These are phyloP conservation scores for Hyaloscypha bicolor DNA, from an alignment of 495 filamentous ascomycete genomes.

Conservation along the genomic window DNA sequence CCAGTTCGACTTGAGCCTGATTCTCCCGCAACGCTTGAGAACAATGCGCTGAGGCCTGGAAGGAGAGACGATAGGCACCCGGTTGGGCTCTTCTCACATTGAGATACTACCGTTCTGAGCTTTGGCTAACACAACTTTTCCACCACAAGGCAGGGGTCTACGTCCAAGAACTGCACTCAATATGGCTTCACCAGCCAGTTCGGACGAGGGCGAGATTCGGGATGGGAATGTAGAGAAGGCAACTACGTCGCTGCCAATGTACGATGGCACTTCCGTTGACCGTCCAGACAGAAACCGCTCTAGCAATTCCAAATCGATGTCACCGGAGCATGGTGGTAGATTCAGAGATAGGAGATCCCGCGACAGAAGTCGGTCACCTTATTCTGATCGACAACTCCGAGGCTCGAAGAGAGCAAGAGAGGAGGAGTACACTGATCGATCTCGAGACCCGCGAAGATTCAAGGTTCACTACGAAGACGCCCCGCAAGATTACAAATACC, in stretches of 20 bases:
- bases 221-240: constrained; percentile 68
- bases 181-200: constrained; percentile 54
- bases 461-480: constrained; percentile 62
- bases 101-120: constrained; percentile 32
- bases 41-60: constrained; percentile 30
- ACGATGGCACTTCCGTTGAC: constrained; percentile 66
- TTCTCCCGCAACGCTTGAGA: background rate
- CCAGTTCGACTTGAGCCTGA: background rate
- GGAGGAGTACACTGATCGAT: constrained; percentile 60
- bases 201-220: constrained; percentile 91
- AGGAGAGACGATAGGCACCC: constrained; percentile 40
- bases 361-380: constrained; percentile 50
- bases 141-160: constrained; percentile 34
- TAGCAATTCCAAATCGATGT: constrained; percentile 70
- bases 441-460: constrained; percentile 57
- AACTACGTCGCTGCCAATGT: constrained; percentile 53
- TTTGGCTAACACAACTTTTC: constrained; percentile 34
- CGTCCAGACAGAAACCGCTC: constrained; percentile 67
- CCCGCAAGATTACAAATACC: constrained; percentile 46
- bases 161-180: constrained; percentile 24
- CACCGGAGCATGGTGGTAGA: constrained; percentile 74
- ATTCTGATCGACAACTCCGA: constrained; percentile 45
- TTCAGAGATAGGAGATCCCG: constrained; percentile 45
- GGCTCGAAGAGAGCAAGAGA: constrained; percentile 72
- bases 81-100: constrained; percentile 52